Evolutionary conservation across 2,329 filamentous ascomycete species (phyloP).

Genomic region (Leptographium galeiforme): DNA sequence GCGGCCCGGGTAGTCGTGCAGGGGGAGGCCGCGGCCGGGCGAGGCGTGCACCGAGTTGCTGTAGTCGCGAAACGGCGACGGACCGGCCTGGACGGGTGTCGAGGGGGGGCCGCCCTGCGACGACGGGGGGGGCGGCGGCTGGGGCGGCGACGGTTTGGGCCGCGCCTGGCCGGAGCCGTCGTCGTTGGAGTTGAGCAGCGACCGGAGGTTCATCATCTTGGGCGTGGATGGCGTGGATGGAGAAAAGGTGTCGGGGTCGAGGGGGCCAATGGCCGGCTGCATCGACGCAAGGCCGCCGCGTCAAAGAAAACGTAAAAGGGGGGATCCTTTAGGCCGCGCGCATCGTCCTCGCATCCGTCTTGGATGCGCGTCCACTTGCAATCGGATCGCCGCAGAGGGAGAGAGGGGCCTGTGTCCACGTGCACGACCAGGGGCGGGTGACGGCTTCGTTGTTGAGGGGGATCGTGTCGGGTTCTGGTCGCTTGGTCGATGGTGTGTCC

Average conservation of each 20-base stretch:
- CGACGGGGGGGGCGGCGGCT: constrained; percentile 10
- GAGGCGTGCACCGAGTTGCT: constrained; percentile 32
- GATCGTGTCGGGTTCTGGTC: not conserved
- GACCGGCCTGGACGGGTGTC: constrained; percentile 27
- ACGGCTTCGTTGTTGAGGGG: not conserved
- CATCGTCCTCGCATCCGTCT: no score
- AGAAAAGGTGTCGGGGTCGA: no score
- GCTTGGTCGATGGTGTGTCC: not conserved
- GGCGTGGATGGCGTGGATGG: no score
- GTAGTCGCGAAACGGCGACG: constrained; percentile 39
- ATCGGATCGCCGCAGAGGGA: no score
- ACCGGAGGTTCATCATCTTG: constrained; percentile 35
- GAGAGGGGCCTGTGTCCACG: no score
- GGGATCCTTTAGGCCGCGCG: no score
- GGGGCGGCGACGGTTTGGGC: constrained; percentile 18
- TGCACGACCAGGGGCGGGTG: no score
- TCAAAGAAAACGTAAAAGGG: no score
- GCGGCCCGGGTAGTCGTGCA: constrained; percentile 27
- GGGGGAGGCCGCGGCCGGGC: constrained; percentile 27
- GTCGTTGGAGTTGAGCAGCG: constrained; percentile 41
- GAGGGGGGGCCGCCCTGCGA: constrained; percentile 8
- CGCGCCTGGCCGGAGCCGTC: constrained; percentile 19
- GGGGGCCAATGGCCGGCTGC: no score
- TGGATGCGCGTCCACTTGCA: no score
- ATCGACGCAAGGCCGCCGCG: no score